Conservation (phyloP, 2,329 filamentous ascomycete genomes). For the Fusarium citri region DNA sequence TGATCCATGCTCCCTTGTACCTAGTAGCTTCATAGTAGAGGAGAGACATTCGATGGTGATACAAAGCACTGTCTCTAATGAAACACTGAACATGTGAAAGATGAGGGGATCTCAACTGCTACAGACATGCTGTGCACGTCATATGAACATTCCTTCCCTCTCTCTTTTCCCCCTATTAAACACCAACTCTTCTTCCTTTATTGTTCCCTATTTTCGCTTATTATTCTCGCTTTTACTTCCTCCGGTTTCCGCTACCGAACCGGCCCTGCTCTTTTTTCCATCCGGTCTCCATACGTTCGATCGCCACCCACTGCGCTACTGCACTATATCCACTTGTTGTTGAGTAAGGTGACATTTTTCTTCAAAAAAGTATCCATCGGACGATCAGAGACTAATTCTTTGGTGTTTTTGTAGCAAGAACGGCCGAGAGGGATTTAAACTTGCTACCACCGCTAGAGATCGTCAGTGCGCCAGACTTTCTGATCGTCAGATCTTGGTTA, state of each 20-base stretch:
- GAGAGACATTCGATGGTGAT: slow-evolving; percentile 6
- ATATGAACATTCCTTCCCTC: slow-evolving; percentile 29
- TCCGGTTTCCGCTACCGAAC: slow-evolving; percentile 9
- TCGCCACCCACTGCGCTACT: slow-evolving; percentile 12
- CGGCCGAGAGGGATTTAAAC: slow-evolving; percentile 7
- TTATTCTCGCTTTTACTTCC: neutral
- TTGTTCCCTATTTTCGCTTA: slow-evolving; percentile 17
- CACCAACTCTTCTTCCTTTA: neutral
- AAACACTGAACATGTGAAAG: slow-evolving; percentile 30
- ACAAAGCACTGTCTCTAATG: slow-evolving; percentile 5
- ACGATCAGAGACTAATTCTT: slow-evolving; percentile 22
- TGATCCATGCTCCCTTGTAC: neutral
- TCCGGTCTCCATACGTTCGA: slow-evolving; percentile 20
- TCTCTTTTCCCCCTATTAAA: slow-evolving; percentile 17
- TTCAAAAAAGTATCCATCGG: neutral
- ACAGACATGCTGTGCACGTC: slow-evolving; percentile 21
- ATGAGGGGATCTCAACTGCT: slow-evolving; percentile 10
- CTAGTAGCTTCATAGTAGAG: neutral
- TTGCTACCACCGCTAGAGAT: slow-evolving; percentile 20
- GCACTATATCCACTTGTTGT: slow-evolving; percentile 11
- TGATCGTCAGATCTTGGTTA: neutral
- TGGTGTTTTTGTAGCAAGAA: slow-evolving; percentile 1
- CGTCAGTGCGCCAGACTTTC: neutral
- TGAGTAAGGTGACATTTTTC: slow-evolving; percentile 31
- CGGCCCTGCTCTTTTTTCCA: slow-evolving; percentile 14